Evolutionary conservation across 768 basidiomycete genomes (phyloP).

Genomic region (Lanmaoa rubissima): DNA sequence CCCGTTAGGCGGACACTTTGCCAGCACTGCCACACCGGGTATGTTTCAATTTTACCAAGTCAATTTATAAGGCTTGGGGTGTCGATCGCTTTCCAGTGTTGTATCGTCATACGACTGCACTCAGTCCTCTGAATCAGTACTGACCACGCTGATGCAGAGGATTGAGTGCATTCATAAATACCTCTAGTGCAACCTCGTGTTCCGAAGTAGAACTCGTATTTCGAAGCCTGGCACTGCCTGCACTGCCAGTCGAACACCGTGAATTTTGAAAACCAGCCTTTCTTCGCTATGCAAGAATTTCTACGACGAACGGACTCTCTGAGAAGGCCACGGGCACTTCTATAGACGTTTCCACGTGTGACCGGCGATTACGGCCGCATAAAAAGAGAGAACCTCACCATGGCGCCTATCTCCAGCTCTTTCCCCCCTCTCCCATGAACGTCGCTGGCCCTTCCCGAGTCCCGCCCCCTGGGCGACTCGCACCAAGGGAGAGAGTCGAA

Average conservation of each 20-base stretch:
- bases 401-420: neutral
- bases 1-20: too few relatives aligned
- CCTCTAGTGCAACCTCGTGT: too few relatives aligned
- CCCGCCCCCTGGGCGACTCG: neutral
- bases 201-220: neutral
- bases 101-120: neutral
- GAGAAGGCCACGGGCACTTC: neutral
- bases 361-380: neutral
- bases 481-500: conserved; percentile 12
- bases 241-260: neutral
- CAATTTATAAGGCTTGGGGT: neutral
- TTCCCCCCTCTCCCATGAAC: conserved; percentile 24
- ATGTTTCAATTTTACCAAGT: neutral
- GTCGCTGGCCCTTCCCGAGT: conserved; percentile 27
- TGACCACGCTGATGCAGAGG: too few relatives aligned
- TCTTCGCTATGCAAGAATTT: neutral
- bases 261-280: too few relatives aligned
- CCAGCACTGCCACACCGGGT: too few relatives aligned
- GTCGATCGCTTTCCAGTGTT: neutral
- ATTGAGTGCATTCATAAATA: too few relatives aligned
- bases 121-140: neutral
- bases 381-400: neutral
- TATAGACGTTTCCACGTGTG: conserved; percentile 6
- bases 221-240: neutral
- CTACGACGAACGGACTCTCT: neutral